Evolutionary conservation across 192 early-diverging fungal genomes (phyloP), one percentile per base, ranked within the genome.

Genomic region (Umbelopsis sp.): DNA sequence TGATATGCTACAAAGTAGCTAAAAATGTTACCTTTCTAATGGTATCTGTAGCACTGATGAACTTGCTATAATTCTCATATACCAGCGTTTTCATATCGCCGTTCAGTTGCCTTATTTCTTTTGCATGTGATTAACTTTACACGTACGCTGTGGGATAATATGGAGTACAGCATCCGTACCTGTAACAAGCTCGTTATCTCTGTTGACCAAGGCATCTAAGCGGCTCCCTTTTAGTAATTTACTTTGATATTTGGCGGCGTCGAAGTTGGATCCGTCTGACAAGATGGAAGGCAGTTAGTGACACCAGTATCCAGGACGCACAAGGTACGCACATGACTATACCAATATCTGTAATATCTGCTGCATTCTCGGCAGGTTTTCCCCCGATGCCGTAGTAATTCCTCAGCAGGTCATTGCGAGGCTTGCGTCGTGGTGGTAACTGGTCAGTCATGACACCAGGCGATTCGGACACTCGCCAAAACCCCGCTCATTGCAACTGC

Each of bases 21-120:
- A 46, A 20, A 49, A 9, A 18, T 1, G 22, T n/a, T 79, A 88
- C 86, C 78, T 88, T 88, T 64, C 86, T 72, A 51, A 99, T 95
- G 1, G 97, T 95, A 65, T 97, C 94, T 2, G 95, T 94, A 0
- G 97, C 97, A 46, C 89, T 91, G 53, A 97, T 94, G 72, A 99
- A 97, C 84, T 96, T 95, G 86, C 86, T 94, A 74, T 99, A 99
- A 85, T 99, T 99, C 82, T 97, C 94, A 76, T 99, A 99, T 4
- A 99, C 96, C 49, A 99, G 85, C 0, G 97, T 97, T 78, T 99
- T 97, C 92, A 97, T 94, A 48, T 95, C 92, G 12, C 95, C 93
- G 75, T 99, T 95, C 65, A 99, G 86, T 66, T 96, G 88, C 68
- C 92, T 87, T 51, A 95, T 90, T 64, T 93, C 92, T 82, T 70